Evolutionary conservation across 176 grass and related monocot species (phyloP), one percentile per base, ranked within the genome.

Genomic region (Oryza meridionalis): DNA sequence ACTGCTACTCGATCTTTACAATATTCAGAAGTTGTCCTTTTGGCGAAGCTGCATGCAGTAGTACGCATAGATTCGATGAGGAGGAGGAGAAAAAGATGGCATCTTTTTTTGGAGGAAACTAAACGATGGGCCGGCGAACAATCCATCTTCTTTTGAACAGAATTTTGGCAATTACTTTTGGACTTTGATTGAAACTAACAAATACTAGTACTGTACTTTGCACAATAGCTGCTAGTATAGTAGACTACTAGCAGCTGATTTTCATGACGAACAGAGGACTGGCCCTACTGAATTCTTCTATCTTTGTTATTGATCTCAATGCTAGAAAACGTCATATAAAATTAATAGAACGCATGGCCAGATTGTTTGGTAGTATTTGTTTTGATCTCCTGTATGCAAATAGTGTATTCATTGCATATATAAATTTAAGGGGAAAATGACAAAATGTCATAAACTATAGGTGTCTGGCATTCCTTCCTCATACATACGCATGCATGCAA

Each of bases 41-140:
- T 86, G 76, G 84, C 69, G 75, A 86, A 68, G 80, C 88, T 79
- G 68, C 58, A 62, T 24, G 58, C 58, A 62, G 58, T 71, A 25
- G 71, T 63, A 83, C 79, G 75, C 79, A 90, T 86, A 83, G 88
- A 83, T 86, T 86, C 80, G 31, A 68, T 44, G 70, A 76, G 49
- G 47, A 61, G 49, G 47, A 61, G 65, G 65, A 26, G 70, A 43
- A 29, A 90, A 90, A 90, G 79, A 6, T 5, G 53, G 75, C 75
- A 62, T 83, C 80, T 90, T 86, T 86, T 90, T 86, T 76, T 1
- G 6, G 40, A 37, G 11, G 27, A 38, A 90, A 44, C 75, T 83
- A 83, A 79, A 64, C 84, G 69, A 75, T 83, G 88, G 80, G 70
- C 75, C 77, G 75, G 75, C 62, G 84, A 83, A 83, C 88, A 83